These are phyloP conservation scores for Dictyostelium firmibasis DNA, from an alignment of 78 protist genomes.

Conservation along the genomic window DNA sequence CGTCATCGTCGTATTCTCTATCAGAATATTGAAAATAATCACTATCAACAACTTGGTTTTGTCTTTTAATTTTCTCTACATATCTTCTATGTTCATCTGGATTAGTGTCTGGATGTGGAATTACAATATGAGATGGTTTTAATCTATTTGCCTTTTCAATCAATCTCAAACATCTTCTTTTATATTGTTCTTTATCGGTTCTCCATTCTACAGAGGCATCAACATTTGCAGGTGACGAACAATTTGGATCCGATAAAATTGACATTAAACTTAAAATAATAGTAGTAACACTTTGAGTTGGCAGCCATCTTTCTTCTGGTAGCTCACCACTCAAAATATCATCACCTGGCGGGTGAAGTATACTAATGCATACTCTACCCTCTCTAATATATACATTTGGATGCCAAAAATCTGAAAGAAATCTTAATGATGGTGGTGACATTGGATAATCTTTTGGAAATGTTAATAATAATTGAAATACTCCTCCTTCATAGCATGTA, in stretches of 20 bases:
- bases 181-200: slow-evolving; percentile 19
- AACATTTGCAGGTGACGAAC: slow-evolving; percentile 92
- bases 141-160: slow-evolving; percentile 47
- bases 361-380: slow-evolving; percentile 92
- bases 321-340: slow-evolving; percentile 62
- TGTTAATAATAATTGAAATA: slow-evolving; percentile 1
- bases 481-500: slow-evolving; percentile 71
- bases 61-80: slow-evolving; percentile 68
- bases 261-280: slow-evolving; percentile 89
- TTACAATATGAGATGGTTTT: slow-evolving; percentile 63
- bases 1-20: slow-evolving; percentile 34
- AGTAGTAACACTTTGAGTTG: slow-evolving; percentile 87
- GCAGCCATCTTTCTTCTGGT: slow-evolving; percentile 91
- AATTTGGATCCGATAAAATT: slow-evolving; percentile 87
- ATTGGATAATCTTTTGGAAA: slow-evolving; percentile 94
- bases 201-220: slow-evolving; percentile 87
- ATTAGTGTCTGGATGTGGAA: slow-evolving; percentile 84
- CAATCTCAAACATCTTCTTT: slow-evolving; percentile 36
- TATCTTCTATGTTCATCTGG: slow-evolving; percentile 70
- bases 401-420: slow-evolving; percentile 90
- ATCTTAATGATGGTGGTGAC: slow-evolving; percentile 86
- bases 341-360: slow-evolving; percentile 91
- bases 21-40: slow-evolving; percentile 41
- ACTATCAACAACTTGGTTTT: slow-evolving; percentile 19
- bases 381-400: slow-evolving; percentile 88